Evolutionary conservation across 768 basidiomycete genomes (phyloP).

Genomic region (Lentinula detonsa): DNA sequence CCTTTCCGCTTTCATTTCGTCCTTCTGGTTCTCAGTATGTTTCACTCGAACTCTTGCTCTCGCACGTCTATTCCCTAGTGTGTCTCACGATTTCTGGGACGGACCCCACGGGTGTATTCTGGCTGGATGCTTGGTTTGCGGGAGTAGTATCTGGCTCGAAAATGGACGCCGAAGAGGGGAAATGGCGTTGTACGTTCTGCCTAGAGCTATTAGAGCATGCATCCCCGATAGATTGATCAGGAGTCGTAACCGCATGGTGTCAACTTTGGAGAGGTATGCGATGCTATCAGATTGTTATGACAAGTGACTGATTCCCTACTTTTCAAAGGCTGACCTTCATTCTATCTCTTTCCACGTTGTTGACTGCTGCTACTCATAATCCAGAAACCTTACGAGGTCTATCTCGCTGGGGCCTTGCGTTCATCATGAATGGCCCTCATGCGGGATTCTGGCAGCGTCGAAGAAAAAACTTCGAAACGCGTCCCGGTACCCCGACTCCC

Average conservation of each 20-base stretch:
- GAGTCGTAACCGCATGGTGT: constrained; percentile 32
- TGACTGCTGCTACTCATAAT: constrained; percentile 57
- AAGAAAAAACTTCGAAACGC: constrained; percentile 15
- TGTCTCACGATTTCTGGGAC: constrained; percentile 79
- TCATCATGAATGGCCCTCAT: constrained; percentile 57
- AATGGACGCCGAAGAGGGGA: constrained; percentile 67
- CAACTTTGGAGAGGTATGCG: constrained; percentile 50
- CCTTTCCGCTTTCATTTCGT: constrained; percentile 64
- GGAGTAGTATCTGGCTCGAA: constrained; percentile 75
- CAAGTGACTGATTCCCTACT: neutral
- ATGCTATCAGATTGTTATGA: neutral
- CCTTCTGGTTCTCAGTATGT: constrained; percentile 69
- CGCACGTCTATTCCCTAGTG: constrained; percentile 54
- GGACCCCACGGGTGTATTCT: constrained; percentile 67
- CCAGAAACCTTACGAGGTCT: constrained; percentile 67
- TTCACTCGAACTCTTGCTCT: constrained; percentile 58
- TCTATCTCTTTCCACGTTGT: constrained; percentile 56
- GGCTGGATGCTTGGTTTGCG: constrained; percentile 63
- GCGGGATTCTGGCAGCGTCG: constrained; percentile 47
- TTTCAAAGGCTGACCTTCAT: constrained; percentile 36
- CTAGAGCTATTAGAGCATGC: constrained; percentile 58
- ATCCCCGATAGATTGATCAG: constrained; percentile 51
- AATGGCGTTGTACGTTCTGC: constrained; percentile 75
- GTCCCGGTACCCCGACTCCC: neutral
- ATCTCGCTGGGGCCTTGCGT: constrained; percentile 65